Conservation (phyloP, 495 filamentous ascomycete species). For the Penicillium alfredii region DNA sequence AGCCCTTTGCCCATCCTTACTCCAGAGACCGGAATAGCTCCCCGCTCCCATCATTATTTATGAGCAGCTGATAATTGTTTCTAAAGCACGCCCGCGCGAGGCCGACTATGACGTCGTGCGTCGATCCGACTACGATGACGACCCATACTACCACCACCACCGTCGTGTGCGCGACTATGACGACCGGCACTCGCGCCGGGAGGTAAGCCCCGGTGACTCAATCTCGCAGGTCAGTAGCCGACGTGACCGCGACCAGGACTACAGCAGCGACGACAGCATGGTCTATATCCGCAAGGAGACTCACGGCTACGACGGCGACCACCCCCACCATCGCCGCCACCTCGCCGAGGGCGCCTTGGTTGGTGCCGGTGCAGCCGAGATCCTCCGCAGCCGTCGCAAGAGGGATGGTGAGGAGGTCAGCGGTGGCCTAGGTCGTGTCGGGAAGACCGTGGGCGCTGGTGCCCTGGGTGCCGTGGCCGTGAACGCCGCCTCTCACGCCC, state of each 20-base stretch:
- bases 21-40: slow-evolving; percentile 65
- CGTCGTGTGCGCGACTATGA: slow-evolving; percentile 54
- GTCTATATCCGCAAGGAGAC: slow-evolving; percentile 53
- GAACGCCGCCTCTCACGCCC: slow-evolving; percentile 66
- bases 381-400: slow-evolving; percentile 63
- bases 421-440: slow-evolving; percentile 54
- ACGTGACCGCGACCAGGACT: slow-evolving; percentile 34
- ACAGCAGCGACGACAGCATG: slow-evolving; percentile 62
- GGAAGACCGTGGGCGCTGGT: slow-evolving; percentile 72
- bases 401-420: slow-evolving; percentile 53
- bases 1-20: slow-evolving; percentile 49
- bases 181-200: slow-evolving; percentile 45
- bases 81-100: slow-evolving; percentile 65
- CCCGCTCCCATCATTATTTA: slow-evolving; percentile 63
- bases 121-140: slow-evolving; percentile 50
- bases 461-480: slow-evolving; percentile 78
- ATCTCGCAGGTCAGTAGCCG: slow-evolving; percentile 46
- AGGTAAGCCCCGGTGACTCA: slow-evolving; percentile 54
- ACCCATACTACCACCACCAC: slow-evolving; percentile 61
- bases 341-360: slow-evolving; percentile 82
- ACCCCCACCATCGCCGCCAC: slow-evolving; percentile 65
- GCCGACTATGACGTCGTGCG: slow-evolving; percentile 64
- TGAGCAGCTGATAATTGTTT: slow-evolving; percentile 68
- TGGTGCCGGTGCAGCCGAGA: slow-evolving; percentile 67
- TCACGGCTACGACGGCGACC: slow-evolving; percentile 49